Evolutionary conservation across 805 yeast genomes (phyloP).

Genomic region (Ogataea siamensis): DNA sequence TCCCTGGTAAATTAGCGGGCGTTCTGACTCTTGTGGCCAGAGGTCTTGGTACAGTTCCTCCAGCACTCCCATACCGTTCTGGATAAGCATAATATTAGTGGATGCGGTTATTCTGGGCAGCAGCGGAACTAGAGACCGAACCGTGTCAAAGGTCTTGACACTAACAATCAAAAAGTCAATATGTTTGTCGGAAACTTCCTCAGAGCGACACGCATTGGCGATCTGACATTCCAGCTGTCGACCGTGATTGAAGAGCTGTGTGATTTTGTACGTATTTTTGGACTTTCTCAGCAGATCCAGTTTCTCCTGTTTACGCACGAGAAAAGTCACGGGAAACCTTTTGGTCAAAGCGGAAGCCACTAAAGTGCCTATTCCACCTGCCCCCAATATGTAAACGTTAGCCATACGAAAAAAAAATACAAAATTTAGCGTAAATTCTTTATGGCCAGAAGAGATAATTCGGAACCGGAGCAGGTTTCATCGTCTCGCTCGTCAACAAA

Average conservation of each 20-base stretch:
- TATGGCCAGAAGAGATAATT: constrained; percentile 17
- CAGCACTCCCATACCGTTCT: constrained; percentile 79
- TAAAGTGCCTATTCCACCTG: constrained; percentile 36
- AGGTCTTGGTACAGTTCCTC: constrained; percentile 47
- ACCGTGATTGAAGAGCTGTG: constrained; percentile 26
- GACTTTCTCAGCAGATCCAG: constrained; percentile 18
- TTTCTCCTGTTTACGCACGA: constrained; percentile 29
- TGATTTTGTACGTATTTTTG: constrained; percentile 23
- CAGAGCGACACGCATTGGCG: constrained; percentile 17
- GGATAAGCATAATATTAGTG: constrained; percentile 67
- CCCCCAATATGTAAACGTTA: constrained; percentile 30
- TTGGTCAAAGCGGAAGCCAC: constrained; percentile 27
- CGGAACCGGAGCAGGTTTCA: constrained; percentile 26
- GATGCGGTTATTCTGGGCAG: constrained; percentile 44
- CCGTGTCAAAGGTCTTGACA: constrained; percentile 78
- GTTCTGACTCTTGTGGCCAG: constrained; percentile 46
- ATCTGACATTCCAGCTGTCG: constrained; percentile 15
- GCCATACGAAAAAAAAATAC: constrained; percentile 1
- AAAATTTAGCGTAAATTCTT: neutral
- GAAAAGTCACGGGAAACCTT: constrained; percentile 24
- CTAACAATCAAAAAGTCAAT: constrained; percentile 54
- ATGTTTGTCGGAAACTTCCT: constrained; percentile 19
- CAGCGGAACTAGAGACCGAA: constrained; percentile 57
- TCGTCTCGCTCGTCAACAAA: constrained; percentile 49
- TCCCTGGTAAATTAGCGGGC: constrained; percentile 70